phyloP scores from a whole-genome alignment of 148 eudicot species.

The Chenopodium formosanum region DNA sequence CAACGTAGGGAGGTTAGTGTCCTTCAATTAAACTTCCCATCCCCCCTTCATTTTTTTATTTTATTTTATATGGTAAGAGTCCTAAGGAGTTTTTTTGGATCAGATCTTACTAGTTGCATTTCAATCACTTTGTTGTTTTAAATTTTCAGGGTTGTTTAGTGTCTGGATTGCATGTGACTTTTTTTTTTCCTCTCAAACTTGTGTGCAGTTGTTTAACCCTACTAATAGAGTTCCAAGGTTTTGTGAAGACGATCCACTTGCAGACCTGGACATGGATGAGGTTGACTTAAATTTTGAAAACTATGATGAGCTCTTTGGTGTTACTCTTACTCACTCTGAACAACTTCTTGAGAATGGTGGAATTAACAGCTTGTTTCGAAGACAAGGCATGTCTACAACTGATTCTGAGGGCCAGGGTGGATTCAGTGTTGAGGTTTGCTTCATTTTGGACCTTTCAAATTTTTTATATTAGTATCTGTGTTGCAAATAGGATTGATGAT shows the following conservation, averaged over 20 bases:
- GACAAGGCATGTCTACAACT: slow-evolving; percentile 24
- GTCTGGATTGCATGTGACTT: slow-evolving; percentile 1
- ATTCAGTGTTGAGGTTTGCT: slow-evolving; percentile 39
- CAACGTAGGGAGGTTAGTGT: not conserved
- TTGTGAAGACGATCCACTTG: slow-evolving; percentile 47
- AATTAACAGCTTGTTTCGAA: slow-evolving; percentile 39
- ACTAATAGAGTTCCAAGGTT: slow-evolving; percentile 40
- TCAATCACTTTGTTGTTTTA: not conserved
- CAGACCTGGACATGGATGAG: slow-evolving; percentile 42
- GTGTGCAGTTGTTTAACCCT: slow-evolving; percentile 39
- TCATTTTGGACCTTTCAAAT: not conserved
- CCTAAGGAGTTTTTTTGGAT: not conserved
- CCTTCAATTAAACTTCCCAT: not conserved
- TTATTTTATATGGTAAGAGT: not conserved
- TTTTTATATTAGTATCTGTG: not conserved
- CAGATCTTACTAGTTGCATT: not conserved
- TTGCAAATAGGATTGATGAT: not conserved
- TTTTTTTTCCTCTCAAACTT: slow-evolving; percentile 12
- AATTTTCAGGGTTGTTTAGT: not conserved
- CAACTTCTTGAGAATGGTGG: slow-evolving; percentile 48
- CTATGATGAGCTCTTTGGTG: slow-evolving; percentile 50
- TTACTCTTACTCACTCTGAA: slow-evolving; percentile 40
- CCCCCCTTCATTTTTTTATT: not conserved
- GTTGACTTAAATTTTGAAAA: slow-evolving; percentile 44
- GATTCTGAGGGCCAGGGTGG: slow-evolving; percentile 31